Evolutionary conservation across 2,329 filamentous ascomycete genomes (phyloP).

Genomic region (Calonectria crousiana): DNA sequence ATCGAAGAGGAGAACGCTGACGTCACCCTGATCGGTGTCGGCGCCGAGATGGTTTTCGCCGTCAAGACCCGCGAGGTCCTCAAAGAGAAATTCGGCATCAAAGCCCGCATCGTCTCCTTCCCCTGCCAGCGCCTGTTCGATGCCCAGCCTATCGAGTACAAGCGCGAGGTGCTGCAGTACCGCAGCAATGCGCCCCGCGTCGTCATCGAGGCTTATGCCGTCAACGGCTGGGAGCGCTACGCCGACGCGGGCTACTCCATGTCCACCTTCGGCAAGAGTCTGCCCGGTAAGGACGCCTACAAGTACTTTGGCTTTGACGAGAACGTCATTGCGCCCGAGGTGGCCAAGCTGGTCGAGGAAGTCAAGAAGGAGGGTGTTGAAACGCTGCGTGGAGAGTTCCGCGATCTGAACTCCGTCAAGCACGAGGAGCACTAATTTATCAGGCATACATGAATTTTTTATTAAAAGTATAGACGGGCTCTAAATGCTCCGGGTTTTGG

Average conservation of each 20-base stretch:
- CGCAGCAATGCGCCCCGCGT: slow-evolving; percentile 61
- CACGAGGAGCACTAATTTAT: slow-evolving; percentile 33
- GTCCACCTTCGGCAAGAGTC: slow-evolving; percentile 66
- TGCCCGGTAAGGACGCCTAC: slow-evolving; percentile 67
- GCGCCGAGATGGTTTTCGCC: slow-evolving; percentile 51
- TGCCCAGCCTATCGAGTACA: slow-evolving; percentile 57
- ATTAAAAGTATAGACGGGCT: slow-evolving; percentile 22
- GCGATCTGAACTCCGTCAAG: slow-evolving; percentile 43
- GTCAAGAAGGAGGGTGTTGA: slow-evolving; percentile 47
- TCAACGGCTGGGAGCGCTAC: slow-evolving; percentile 71
- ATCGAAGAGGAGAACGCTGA: slow-evolving; percentile 57
- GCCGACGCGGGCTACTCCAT: slow-evolving; percentile 68
- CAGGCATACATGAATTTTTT: neutral
- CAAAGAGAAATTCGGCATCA: slow-evolving; percentile 52
- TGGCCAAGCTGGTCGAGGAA: slow-evolving; percentile 48
- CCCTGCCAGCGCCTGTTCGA: slow-evolving; percentile 60
- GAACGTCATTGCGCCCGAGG: slow-evolving; percentile 53
- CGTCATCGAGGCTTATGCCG: slow-evolving; percentile 71
- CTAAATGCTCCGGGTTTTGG: slow-evolving; percentile 16
- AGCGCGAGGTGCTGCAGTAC: slow-evolving; percentile 57
- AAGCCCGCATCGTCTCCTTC: slow-evolving; percentile 57
- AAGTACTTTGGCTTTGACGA: slow-evolving; percentile 68
- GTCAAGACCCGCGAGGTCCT: slow-evolving; percentile 52
- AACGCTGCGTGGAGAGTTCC: slow-evolving; percentile 48
- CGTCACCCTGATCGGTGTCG: slow-evolving; percentile 57